These are phyloP conservation scores for Penicillium sp. DNA, from an alignment of 2,329 filamentous ascomycete genomes.

Conservation along the genomic window DNA sequence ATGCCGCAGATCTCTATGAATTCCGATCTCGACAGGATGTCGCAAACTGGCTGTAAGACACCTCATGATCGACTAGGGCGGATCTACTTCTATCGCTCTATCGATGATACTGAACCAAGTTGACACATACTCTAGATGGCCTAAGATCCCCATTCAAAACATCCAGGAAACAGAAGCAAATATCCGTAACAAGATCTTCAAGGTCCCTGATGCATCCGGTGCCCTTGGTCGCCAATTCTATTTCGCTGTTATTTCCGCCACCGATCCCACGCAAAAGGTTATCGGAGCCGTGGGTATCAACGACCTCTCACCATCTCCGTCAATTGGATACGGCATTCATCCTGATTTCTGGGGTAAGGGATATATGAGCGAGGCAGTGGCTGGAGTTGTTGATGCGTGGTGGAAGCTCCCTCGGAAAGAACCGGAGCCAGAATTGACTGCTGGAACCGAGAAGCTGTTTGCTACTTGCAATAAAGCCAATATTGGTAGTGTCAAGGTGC, in stretches of 20 bases:
- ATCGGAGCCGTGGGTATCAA: conserved; percentile 22
- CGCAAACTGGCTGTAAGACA: conserved; percentile 26
- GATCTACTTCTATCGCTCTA: background rate
- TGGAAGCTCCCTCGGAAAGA: conserved; percentile 19
- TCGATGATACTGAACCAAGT: background rate
- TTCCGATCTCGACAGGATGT: conserved; percentile 24
- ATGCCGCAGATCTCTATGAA: conserved; percentile 22
- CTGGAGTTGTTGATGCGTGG: conserved; percentile 21
- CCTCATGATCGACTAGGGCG: background rate
- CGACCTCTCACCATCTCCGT: conserved; percentile 13
- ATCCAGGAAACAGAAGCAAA: conserved; percentile 15
- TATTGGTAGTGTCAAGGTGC: conserved; percentile 19
- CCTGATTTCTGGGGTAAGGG: conserved; percentile 25
- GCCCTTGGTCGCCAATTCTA: conserved; percentile 16
- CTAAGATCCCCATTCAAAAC: conserved; percentile 9
- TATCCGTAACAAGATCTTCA: conserved; percentile 14
- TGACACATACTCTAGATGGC: conserved; percentile 5
- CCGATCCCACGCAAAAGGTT: conserved; percentile 14
- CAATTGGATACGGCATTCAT: conserved; percentile 24
- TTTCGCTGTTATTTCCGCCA: conserved; percentile 15
- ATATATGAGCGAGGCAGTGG: conserved; percentile 24
- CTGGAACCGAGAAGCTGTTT: conserved; percentile 14
- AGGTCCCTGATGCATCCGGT: conserved; percentile 20
- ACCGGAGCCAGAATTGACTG: background rate
- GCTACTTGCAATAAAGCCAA: conserved; percentile 19